phyloP scores from a whole-genome alignment of 345 rosid genomes.

The Bretschneidera sinensis region DNA sequence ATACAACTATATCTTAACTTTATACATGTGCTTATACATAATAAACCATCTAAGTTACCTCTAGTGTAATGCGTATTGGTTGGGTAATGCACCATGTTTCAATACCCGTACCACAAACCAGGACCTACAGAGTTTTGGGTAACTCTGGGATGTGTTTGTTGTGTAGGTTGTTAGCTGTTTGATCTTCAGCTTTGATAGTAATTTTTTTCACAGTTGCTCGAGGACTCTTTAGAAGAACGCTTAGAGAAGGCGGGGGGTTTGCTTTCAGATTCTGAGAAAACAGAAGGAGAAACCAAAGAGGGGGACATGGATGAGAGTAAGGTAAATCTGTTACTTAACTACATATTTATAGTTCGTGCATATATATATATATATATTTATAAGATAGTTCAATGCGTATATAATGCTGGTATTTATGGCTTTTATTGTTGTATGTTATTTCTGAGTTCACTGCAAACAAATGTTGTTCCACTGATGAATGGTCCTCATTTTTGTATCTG shows the following conservation, averaged over 20 bases:
- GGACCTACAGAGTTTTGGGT: too few species aligned
- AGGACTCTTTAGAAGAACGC: constrained; percentile 84
- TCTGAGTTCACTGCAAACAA: constrained; percentile 1
- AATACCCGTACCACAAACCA: too few species aligned
- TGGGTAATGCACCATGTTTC: too few species aligned
- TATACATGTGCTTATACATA: too few species aligned
- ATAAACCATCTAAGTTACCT: too few species aligned
- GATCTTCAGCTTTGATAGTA: not conserved
- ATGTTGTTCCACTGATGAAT: not conserved
- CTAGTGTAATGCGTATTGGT: too few species aligned
- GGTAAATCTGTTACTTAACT: constrained; percentile 36
- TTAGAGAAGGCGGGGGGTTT: constrained; percentile 72
- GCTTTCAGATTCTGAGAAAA: constrained; percentile 78
- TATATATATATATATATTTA: not conserved
- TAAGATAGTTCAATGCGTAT: not conserved
- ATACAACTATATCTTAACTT: too few species aligned
- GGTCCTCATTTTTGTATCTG: constrained; percentile 13
- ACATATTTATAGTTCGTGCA: not conserved
- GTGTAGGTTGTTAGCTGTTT: not conserved
- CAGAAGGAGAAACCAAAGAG: constrained; percentile 78
- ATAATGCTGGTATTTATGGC: not conserved
- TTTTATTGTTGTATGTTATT: not conserved
- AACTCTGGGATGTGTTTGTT: not conserved
- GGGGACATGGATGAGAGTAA: constrained; percentile 78
- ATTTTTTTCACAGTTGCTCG: constrained; percentile 59